Evolutionary conservation across 2,329 filamentous ascomycete genomes (phyloP).

Genomic region (Nannizzia gypsea): DNA sequence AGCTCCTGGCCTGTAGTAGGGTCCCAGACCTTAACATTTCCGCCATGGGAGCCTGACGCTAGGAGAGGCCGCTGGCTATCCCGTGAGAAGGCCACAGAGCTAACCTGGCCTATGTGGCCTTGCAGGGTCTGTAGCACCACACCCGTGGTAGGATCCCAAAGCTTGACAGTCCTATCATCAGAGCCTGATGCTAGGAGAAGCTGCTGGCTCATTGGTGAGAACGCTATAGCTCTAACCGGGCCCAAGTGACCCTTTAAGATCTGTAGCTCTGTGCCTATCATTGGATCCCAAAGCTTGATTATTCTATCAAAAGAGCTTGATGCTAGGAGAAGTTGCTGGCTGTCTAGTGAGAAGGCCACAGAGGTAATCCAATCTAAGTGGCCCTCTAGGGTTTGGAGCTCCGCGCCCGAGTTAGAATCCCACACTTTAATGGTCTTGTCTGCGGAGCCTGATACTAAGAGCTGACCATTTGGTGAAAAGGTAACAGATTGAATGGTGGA

Average conservation of each 20-base stretch:
- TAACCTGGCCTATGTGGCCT: not conserved
- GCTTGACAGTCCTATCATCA: too few relatives aligned
- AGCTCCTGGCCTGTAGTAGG: constrained; percentile 54
- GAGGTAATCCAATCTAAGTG: constrained; percentile 3
- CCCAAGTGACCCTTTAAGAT: not conserved
- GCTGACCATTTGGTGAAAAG: too few relatives aligned
- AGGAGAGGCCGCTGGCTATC: constrained; percentile 36
- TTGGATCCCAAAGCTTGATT: constrained; percentile 1
- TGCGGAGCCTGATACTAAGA: too few relatives aligned
- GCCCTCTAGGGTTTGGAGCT: constrained; percentile 6
- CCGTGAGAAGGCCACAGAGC: constrained; percentile 4
- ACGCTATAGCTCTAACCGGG: constrained; percentile 6
- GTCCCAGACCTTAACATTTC: constrained; percentile 93
- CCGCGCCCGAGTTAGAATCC: not conserved
- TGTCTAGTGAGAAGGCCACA: constrained; percentile 9
- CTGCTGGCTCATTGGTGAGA: constrained; percentile 5
- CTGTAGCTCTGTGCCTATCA: not conserved
- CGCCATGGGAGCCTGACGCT: constrained; percentile 87
- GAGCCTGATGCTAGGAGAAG: too few relatives aligned
- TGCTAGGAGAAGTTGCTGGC: constrained; percentile 4
- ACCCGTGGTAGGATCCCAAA: too few relatives aligned
- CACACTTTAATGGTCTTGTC: too few relatives aligned
- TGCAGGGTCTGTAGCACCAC: too few relatives aligned
- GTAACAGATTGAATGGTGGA: too few relatives aligned
- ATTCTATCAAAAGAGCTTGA: constrained; percentile 12